Evolutionary conservation across 2,329 filamentous ascomycete genomes (phyloP), one percentile per base, ranked within the genome.

Genomic region (Penicillium sp.): DNA sequence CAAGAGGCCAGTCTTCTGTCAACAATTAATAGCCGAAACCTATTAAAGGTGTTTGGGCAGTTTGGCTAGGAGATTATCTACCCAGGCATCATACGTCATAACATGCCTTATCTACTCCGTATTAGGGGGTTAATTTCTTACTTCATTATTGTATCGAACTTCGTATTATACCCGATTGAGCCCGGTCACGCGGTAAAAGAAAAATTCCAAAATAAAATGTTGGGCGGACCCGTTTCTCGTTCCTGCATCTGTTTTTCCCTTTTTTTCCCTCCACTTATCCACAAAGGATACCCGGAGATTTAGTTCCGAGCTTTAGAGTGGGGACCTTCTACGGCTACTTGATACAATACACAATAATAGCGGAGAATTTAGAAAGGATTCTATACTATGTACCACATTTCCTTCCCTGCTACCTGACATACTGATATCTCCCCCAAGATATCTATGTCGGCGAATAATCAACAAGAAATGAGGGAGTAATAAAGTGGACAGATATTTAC

Each of bases 141-240:
- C 34, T 38, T 38, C 16, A 38, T n/a, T 38, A 38, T 7, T n/a
- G 34, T 36, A 36, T 36, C 3, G 34, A n/a, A n/a, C 16, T 15
- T 4, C 34, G 16, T 36, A 51, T 49, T 16, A 45, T 44, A 41
- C 57, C 61, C 46, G 58, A 65, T 65, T 55, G 61, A 63, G 60
- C 63, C 60, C 48, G 53, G 57, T 58, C 60, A 64, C 54, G 58
- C 60, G 60, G 62, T 53, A 57, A 55, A 44, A 46, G 5, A 16
- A 57, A 53, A 48, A 46, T 34, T 34, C 5, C 16, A 46, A 36
- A 51, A 52, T 5, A 61, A 58, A 61, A 59, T 60, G 60, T 64
- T 69, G 65, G 66, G 67, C 64, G 61, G 63, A 67, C 69, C 68
- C 64, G 66, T 55, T 44, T 49, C 52, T 31, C 63, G 65, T 65